phyloP scores from a whole-genome alignment of 2,329 filamentous ascomycete genomes.

The Leptographium lundbergii region DNA sequence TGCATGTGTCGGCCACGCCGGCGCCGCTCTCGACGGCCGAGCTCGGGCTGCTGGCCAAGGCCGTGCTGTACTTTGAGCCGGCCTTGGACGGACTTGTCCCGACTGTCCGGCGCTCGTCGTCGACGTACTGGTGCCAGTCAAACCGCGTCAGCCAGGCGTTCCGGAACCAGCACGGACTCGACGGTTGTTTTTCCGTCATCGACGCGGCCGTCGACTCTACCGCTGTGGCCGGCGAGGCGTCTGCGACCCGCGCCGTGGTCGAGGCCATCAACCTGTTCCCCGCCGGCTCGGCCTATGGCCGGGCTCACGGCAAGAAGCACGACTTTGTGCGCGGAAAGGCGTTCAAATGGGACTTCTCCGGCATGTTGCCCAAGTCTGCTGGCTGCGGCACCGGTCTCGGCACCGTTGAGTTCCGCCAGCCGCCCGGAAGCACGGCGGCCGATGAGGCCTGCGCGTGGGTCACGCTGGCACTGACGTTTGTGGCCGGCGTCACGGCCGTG shows the following conservation, averaged over 20 bases:
- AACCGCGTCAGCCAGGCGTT: slow-evolving; percentile 19
- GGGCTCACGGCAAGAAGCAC: slow-evolving; percentile 17
- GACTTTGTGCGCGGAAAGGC: slow-evolving; percentile 26
- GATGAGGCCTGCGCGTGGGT: slow-evolving; percentile 21
- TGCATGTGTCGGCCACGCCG: slow-evolving; percentile 20
- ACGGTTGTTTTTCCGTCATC: slow-evolving; percentile 15
- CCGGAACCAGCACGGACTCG: slow-evolving; percentile 4
- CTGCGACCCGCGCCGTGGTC: slow-evolving; percentile 1
- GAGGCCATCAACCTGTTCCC: slow-evolving; percentile 22
- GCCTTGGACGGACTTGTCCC: slow-evolving; percentile 22
- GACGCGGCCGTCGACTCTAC: slow-evolving; percentile 12
- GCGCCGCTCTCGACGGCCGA: slow-evolving; percentile 13
- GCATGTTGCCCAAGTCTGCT: slow-evolving; percentile 12
- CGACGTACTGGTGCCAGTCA: slow-evolving; percentile 23
- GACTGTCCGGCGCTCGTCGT: slow-evolving; percentile 11
- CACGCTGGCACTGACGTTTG: slow-evolving; percentile 20
- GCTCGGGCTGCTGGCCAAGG: slow-evolving; percentile 19
- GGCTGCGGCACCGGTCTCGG: slow-evolving; percentile 11
- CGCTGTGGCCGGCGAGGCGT: slow-evolving; percentile 10
- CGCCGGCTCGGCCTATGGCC: slow-evolving; percentile 18
- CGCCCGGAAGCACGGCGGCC: slow-evolving; percentile 18
- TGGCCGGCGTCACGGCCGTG: slow-evolving; percentile 17
- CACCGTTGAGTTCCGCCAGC: slow-evolving; percentile 25
- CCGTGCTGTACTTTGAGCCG: slow-evolving; percentile 21
- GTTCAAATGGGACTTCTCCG: slow-evolving; percentile 27